Evolutionary conservation across 805 yeast genomes (phyloP), one percentile per base, ranked within the genome.

Genomic region (Helenozyma baotianmanensis): DNA sequence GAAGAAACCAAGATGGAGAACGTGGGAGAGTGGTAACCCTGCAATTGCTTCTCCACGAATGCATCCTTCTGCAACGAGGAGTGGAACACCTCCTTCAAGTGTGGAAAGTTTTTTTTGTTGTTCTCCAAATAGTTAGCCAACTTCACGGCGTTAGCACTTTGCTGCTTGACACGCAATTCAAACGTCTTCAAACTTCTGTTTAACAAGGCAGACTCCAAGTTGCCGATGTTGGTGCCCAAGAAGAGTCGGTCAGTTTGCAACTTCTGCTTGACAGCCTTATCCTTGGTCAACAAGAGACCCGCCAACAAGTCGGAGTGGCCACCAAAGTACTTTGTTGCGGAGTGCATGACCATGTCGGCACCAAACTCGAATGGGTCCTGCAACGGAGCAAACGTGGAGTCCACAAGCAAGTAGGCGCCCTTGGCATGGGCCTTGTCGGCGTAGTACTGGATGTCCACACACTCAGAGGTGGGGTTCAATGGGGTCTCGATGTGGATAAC

Each of bases 251-350:
- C 96, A 0, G 53, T 56, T 4, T 68, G 56, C 39, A 89, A 65
- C 26, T 62, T 51, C 14, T 61, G 45, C 36, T 72, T 71, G 5
- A 67, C 67, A 2, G 62, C 57, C 7, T 50, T 44, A 39, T 76
- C 76, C 51, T 80, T 79, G n/a, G 83, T 78, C 13, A 80, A 76
- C 13, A 88, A 59, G 9, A 82, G 66, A 21, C 97, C 97, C 4
- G 95, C 88, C 31, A 89, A 64, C 26, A 88, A 62, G 56, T 89
- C 97, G 6, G 95, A 84, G 59, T 89, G 96, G n/a, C 97, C 97
- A 24, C 95, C 96, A 51, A 87, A 82, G 60, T 82, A 90, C 55
- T 89, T 89, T 1, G 96, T 89, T 1, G 88, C 96, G 1, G 96
- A 86, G 57, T 89, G 96, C 74, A 90, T 65, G n/a, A 90, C 78